These are phyloP conservation scores for Starmerella asiatica DNA, from an alignment of 805 yeast genomes.

Conservation along the genomic window DNA sequence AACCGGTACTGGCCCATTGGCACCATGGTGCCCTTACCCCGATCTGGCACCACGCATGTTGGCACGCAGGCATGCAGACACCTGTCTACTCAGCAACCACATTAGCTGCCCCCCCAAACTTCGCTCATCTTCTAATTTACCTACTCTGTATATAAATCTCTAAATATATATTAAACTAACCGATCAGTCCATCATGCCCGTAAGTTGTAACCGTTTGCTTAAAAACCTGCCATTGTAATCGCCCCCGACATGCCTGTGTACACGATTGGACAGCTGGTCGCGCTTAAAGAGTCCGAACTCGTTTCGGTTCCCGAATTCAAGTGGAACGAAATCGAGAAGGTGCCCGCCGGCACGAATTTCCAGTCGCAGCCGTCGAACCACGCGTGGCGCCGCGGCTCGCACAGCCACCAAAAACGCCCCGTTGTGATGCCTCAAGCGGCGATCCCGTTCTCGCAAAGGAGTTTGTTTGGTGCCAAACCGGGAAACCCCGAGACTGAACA, in stretches of 20 bases:
- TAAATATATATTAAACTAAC: no score
- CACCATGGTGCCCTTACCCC: no score
- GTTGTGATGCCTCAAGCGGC: constrained; percentile 20
- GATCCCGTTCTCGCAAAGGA: constrained; percentile 17
- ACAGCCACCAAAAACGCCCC: constrained; percentile 16
- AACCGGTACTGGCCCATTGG: no score
- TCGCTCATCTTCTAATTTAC: no score
- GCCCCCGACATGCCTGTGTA: constrained; percentile 28
- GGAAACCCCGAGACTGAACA: not conserved
- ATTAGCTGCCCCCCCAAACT: no score
- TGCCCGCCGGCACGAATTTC: constrained; percentile 4
- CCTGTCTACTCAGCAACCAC: no score
- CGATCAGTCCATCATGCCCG: no score
- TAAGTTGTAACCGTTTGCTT: no score
- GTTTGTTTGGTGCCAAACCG: constrained; percentile 10
- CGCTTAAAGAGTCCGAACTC: constrained; percentile 21
- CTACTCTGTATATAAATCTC: no score
- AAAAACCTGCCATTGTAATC: no score
- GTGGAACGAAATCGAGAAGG: constrained; percentile 21
- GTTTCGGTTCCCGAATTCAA: constrained; percentile 24
- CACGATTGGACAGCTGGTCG: constrained; percentile 21
- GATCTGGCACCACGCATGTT: no score
- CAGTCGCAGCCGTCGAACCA: constrained; percentile 3
- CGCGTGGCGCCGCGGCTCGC: constrained; percentile 16
- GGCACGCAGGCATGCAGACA: no score